These are phyloP conservation scores for Bruguiera gymnorhiza DNA, from an alignment of 345 rosid species.

Conservation along the genomic window DNA sequence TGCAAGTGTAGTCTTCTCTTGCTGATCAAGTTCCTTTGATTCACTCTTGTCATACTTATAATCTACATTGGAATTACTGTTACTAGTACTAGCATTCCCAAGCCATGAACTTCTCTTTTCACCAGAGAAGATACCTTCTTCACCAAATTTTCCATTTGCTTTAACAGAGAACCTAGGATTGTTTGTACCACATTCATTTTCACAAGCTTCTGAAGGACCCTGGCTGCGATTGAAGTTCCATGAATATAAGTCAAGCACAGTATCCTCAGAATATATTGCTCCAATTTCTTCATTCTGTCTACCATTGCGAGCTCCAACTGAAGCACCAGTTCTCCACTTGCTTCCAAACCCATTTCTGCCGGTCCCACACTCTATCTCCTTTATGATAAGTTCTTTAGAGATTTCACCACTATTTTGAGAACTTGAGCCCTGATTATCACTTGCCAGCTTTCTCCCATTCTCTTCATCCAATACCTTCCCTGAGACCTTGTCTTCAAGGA, in stretches of 20 bases:
- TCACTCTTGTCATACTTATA: constrained; percentile 39
- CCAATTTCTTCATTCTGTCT: constrained; percentile 40
- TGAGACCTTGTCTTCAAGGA: constrained; percentile 47
- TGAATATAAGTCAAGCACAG: constrained; percentile 46
- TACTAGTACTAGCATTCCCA: constrained; percentile 33
- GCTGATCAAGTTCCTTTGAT: constrained; percentile 44
- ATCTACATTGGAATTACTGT: constrained; percentile 44
- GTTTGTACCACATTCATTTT: constrained; percentile 35
- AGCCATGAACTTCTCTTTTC: constrained; percentile 53
- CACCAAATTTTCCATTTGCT: constrained; percentile 48
- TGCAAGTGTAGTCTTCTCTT: constrained; percentile 29
- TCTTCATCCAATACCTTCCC: constrained; percentile 36
- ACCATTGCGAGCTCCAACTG: constrained; percentile 37
- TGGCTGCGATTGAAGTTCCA: constrained; percentile 50
- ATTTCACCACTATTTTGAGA: constrained; percentile 46
- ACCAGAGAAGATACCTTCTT: constrained; percentile 51
- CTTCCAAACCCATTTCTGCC: constrained; percentile 56
- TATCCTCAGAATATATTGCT: constrained; percentile 48
- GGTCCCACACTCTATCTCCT: constrained; percentile 78
- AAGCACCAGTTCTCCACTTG: constrained; percentile 51
- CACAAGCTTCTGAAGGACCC: constrained; percentile 39
- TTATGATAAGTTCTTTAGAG: constrained; percentile 79
- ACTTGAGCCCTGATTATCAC: constrained; percentile 34
- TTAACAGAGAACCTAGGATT: constrained; percentile 37
- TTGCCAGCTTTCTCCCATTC: constrained; percentile 28